Base-by-base conservation (phyloP, 2,329 filamentous ascomycete genomes). In the Fusarium caatingaense region DNA sequence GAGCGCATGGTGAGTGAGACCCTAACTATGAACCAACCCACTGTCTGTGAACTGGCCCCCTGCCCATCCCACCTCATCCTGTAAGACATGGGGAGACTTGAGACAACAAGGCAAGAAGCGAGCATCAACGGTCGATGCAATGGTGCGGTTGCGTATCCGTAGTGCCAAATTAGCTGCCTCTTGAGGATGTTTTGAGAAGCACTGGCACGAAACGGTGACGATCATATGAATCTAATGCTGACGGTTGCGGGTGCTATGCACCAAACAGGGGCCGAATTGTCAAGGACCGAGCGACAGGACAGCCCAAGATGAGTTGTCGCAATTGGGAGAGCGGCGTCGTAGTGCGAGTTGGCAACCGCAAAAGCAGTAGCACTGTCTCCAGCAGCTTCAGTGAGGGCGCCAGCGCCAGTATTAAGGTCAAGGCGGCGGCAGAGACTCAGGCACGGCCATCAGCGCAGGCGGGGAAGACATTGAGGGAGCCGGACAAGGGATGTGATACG, bases 271-370 rank as follows among this genome's bases (percentile, higher is more conserved):
- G 95, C 23, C 89, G 89, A 48, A 80, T 97, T 30, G 88, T 90
- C 56, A 89, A 90, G 74, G 91, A 97, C 74, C 89, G 86, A 71
- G 80, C 78, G 10, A 91, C 88, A 4, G 90, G 90, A 66, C 80
- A 87, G 66, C 87, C 89, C 15, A 97, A 93, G 78, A 84, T 98
- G 68, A 94, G 87, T 67, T 94, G 92, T 79, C 89, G 92, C 57
- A 99, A 98, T 78, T 98, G 95, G 94, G 96, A 98, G 81, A 97
- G 94, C 76, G 96, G 96, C 37, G 92, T 99, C 2, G 74, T 98
- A 25, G 78, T 98, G 42, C 89, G 90, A 12, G 83, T 92, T 25
- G 73, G 75, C 60, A 59, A 44, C 54, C 42, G 50, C 59, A 68
- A 60, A 49, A 69, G 44, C 65, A 68, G 66, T 49, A 69, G 51